Evolutionary conservation across 352 stramenopile species (phyloP).

Genomic region (Phytophthora aleatoria): DNA sequence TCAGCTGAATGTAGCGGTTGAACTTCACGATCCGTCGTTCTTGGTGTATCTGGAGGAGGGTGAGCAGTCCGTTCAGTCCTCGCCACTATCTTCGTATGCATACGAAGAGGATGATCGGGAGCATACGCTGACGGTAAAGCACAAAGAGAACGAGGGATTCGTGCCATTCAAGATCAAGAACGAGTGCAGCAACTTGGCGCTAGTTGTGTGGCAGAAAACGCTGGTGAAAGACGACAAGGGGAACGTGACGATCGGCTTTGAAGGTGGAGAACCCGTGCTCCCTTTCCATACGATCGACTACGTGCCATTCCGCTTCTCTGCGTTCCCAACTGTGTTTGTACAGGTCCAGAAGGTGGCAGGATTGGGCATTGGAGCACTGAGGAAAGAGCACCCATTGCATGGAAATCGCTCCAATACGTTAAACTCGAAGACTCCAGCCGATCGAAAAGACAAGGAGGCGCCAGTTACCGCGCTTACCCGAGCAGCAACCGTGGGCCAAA

Average conservation of each 20-base stretch:
- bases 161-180: constrained; percentile 85
- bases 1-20: constrained; percentile 76
- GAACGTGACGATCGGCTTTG: constrained; percentile 51
- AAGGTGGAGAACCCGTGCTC: constrained; percentile 70
- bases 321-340: constrained; percentile 67
- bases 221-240: constrained; percentile 56
- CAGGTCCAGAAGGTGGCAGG: constrained; percentile 75
- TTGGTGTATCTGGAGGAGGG: constrained; percentile 67
- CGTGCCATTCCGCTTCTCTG: constrained; percentile 72
- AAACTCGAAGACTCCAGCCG: constrained; percentile 8
- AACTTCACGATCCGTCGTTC: constrained; percentile 82
- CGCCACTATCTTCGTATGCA: constrained; percentile 32
- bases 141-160: constrained; percentile 62
- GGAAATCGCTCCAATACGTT: constrained; percentile 11
- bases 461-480: constrained; percentile 28
- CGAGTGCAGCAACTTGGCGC: constrained; percentile 75
- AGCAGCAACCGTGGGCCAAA: constrained; percentile 29
- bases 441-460: constrained; percentile 5
- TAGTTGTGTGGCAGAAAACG: constrained; percentile 85
- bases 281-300: constrained; percentile 86
- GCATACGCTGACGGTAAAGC: constrained; percentile 33
- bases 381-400: constrained; percentile 33
- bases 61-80: constrained; percentile 29
- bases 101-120: constrained; percentile 36
- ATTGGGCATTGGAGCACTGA: constrained; percentile 37